These are phyloP conservation scores for Candolleomyces efflorescens DNA, from an alignment of 768 basidiomycete species.

Conservation along the genomic window DNA sequence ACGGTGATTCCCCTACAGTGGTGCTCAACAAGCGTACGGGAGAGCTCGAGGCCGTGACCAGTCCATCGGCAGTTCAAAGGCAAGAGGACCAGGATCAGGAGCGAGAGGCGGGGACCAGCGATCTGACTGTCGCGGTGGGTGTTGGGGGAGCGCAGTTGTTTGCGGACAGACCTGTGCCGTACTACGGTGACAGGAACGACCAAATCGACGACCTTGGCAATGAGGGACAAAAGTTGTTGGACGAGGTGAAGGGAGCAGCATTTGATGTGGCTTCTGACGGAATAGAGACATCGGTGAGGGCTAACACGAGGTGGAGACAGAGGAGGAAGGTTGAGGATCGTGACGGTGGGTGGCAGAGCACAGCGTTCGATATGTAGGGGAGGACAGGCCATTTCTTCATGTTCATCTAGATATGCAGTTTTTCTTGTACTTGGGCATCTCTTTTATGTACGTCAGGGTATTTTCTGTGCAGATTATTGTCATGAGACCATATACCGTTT, in stretches of 20 bases:
- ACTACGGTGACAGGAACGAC: slow-evolving; percentile 12
- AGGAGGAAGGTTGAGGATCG: slow-evolving; percentile 18
- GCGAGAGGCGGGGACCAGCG: slow-evolving; percentile 11
- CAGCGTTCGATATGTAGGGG: slow-evolving; percentile 27
- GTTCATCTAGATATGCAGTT: too few species aligned
- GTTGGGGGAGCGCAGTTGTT: slow-evolving; percentile 29
- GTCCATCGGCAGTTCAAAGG: neutral
- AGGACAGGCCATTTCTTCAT: neutral
- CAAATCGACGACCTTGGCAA: slow-evolving; percentile 18
- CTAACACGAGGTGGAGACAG: slow-evolving; percentile 19
- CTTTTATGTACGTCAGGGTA: too few species aligned
- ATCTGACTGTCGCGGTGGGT: slow-evolving; percentile 32
- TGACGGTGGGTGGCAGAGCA: slow-evolving; percentile 27
- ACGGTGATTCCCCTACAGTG: slow-evolving; percentile 11
- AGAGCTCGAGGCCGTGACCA: slow-evolving; percentile 5
- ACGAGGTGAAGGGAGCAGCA: slow-evolving; percentile 12
- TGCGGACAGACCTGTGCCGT: slow-evolving; percentile 27
- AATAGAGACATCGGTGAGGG: slow-evolving; percentile 14
- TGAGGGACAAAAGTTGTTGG: slow-evolving; percentile 12
- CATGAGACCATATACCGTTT: too few species aligned
- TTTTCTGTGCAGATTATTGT: too few species aligned
- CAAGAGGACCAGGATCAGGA: neutral
- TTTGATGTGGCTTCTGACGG: slow-evolving; percentile 15
- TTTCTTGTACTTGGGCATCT: too few species aligned
- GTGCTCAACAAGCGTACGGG: slow-evolving; percentile 14